phyloP scores from a whole-genome alignment of 805 yeast species.

The Spathaspora hagerdaliae region DNA sequence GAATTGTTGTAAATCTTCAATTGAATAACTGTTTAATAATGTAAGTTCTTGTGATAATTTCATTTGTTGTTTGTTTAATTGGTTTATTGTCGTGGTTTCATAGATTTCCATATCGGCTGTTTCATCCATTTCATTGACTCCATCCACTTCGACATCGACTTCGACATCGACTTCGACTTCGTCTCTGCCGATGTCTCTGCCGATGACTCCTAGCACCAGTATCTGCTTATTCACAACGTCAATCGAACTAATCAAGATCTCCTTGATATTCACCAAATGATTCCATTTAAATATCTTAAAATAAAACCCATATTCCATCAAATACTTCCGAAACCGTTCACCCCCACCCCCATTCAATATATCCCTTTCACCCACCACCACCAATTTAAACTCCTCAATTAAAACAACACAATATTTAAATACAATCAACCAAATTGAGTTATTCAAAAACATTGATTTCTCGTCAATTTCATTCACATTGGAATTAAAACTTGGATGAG shows the following conservation, averaged over 20 bases:
- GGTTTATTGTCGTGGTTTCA: neutral
- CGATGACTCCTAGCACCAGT: neutral
- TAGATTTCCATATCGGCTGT: neutral
- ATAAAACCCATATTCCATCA: conserved; percentile 15
- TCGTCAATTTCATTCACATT: conserved; percentile 8
- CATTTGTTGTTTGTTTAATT: conserved; percentile 1
- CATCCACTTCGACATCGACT: conserved; percentile 1
- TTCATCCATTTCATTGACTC: conserved; percentile 1
- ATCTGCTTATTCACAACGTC: conserved; percentile 12
- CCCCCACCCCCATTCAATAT: neutral
- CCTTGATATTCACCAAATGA: conserved; percentile 15
- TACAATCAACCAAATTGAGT: conserved; percentile 17
- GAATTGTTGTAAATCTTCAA: conserved; percentile 1
- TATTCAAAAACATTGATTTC: conserved; percentile 7
- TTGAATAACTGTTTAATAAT: conserved; percentile 1
- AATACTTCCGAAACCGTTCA: conserved; percentile 1
- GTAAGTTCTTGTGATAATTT: conserved; percentile 2
- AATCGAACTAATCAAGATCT: conserved; percentile 12
- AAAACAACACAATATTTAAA: conserved; percentile 12
- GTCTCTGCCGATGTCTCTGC: neutral
- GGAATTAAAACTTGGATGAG: conserved; percentile 21
- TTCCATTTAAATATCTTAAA: conserved; percentile 14
- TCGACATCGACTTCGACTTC: conserved; percentile 1
- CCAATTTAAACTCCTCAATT: conserved; percentile 8
- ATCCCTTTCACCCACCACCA: conserved; percentile 4